Evolutionary conservation across 2,329 filamentous ascomycete species (phyloP).

Genomic region (Fusarium tuaranense): DNA sequence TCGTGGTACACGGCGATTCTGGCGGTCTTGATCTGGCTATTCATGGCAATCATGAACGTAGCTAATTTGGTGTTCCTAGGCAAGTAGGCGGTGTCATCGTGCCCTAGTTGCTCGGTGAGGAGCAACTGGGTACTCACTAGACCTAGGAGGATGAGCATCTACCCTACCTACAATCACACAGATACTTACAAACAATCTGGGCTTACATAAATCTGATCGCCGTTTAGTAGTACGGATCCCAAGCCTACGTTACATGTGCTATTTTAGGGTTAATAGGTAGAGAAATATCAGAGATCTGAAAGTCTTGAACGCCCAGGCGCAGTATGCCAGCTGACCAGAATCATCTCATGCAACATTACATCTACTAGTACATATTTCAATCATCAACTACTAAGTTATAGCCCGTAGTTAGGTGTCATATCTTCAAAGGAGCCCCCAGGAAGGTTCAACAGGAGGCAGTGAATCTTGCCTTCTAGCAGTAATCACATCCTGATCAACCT

Average conservation of each 20-base stretch:
- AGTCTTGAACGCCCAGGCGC: neutral
- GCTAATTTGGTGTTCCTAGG: conserved; percentile 69
- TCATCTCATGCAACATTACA: neutral
- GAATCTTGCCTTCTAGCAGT: too few relatives aligned
- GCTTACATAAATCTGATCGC: neutral
- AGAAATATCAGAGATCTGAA: neutral
- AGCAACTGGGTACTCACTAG: neutral
- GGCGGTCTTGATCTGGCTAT: conserved; percentile 72
- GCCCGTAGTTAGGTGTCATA: neutral
- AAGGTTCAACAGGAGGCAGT: neutral
- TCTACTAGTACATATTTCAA: neutral
- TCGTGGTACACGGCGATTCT: conserved; percentile 72
- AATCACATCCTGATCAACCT: too few relatives aligned
- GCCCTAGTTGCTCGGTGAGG: neutral
- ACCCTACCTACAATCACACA: neutral
- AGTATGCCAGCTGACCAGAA: neutral
- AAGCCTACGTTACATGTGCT: neutral
- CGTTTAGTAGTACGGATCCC: neutral
- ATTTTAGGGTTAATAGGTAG: neutral
- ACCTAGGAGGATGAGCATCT: neutral
- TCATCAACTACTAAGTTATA: neutral
- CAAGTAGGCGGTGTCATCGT: neutral
- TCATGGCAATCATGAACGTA: conserved; percentile 84
- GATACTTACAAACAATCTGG: neutral
- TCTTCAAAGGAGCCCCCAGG: neutral